Base-by-base conservation (phyloP, 306 rosid genomes). In the Biancaea sappan region DNA sequence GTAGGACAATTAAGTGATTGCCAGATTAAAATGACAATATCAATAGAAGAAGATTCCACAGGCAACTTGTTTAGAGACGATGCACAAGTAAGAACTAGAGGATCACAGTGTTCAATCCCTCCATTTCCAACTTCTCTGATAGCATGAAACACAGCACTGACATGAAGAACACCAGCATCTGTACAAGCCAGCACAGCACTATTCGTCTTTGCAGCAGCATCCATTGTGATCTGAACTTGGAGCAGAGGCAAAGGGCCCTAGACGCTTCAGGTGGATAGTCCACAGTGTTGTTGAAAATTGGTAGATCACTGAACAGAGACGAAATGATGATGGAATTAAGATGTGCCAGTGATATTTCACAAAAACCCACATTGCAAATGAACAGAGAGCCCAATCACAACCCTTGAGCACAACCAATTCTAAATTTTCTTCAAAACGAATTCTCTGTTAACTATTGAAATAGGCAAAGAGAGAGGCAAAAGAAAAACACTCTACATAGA, bases 11-110 rank as follows among this genome's bases (percentile, higher is more conserved):
- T 91, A 81, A 32, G 59, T 44, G 96, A 86, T 64, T 56, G 57
- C 84, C 86, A 80, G 70, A 88, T 66, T 53, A 85, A 77, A 79
- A 89, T 41, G 35, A 85, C 90, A 54, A 73, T 15, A 54, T 91
- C 91, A 73, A 88, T n/a, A 28, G 92, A 79, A 53, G 97, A 89
- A 80, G 90, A 79, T 57, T 77, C 91, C 72, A 79, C 83, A 10
- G 96, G 91, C 70, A 94, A 82, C 84, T 80, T 79, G 78, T n/a
- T 71, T 21, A 77, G 60, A 19, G 86, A 83, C 38, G 95, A 77
- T 25, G 85, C 90, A 80, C 81, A 84, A 29, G 92, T 87, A 62
- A 91, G 38, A 59, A 87, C 73, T 4, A 84, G 72, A 66, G 95
- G 95, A 81, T 89, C 82, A 47, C 51, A 76, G 44, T 71, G 79